Conservation (phyloP, 2,329 filamentous ascomycete genomes). For the Talaromyces sp. region DNA sequence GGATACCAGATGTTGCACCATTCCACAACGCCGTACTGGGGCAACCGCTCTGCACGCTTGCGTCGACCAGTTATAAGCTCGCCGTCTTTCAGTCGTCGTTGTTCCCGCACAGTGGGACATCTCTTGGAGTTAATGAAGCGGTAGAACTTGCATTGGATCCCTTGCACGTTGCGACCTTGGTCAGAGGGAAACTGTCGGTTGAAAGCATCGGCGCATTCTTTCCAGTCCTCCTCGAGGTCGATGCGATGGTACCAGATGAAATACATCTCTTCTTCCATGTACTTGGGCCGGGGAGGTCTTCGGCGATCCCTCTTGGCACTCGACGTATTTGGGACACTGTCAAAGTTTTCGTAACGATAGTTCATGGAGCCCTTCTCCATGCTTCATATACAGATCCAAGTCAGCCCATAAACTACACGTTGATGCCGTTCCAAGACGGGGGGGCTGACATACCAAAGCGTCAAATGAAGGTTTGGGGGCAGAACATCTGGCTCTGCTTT, state of each 20-base stretch:
- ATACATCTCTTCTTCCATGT: conserved; percentile 43
- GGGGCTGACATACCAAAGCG: not conserved
- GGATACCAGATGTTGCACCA: conserved; percentile 37
- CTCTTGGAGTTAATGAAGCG: conserved; percentile 43
- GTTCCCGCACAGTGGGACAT: conserved; percentile 40
- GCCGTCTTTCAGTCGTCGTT: conserved; percentile 35
- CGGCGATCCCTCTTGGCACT: conserved; percentile 30
- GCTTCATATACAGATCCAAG: not conserved
- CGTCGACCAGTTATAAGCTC: conserved; percentile 31
- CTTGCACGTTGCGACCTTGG: conserved; percentile 35
- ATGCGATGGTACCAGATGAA: conserved; percentile 48
- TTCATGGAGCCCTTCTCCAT: conserved; percentile 23
- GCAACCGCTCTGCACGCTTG: conserved; percentile 21
- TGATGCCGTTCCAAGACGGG: not conserved
- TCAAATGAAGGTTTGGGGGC: not conserved
- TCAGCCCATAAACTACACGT: not conserved
- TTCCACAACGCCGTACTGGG: conserved; percentile 36
- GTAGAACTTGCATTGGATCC: conserved; percentile 48
- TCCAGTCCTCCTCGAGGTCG: conserved; percentile 43
- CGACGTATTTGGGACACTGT: conserved; percentile 37
- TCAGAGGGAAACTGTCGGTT: conserved; percentile 39
- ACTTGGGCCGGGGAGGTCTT: conserved; percentile 41
- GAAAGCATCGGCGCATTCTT: conserved; percentile 40
- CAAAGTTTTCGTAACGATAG: conserved; percentile 35
- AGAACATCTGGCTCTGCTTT: not conserved